Conservation (phyloP, 495 filamentous ascomycete species). For the Aspergillus leporis region DNA sequence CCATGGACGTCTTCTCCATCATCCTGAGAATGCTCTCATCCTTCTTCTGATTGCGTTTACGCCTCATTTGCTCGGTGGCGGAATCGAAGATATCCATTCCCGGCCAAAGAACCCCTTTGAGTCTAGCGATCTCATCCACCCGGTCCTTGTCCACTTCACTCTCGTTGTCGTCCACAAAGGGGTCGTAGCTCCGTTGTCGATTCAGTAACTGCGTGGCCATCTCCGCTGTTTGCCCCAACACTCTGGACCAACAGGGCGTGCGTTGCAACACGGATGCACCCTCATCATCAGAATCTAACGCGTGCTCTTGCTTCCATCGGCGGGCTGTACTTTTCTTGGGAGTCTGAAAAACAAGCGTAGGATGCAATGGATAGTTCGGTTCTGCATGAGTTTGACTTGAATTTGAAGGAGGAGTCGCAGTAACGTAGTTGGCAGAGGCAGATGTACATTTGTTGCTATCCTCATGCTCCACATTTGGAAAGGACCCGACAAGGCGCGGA, state of each 20-base stretch:
- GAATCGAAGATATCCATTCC: constrained; percentile 91
- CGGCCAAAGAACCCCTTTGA: constrained; percentile 79
- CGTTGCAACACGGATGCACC: constrained; percentile 15
- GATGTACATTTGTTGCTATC: constrained; percentile 4
- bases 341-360: neutral
- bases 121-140: constrained; percentile 42
- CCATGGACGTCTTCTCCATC: constrained; percentile 67
- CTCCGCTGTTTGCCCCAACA: constrained; percentile 1
- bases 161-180: constrained; percentile 21
- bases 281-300: constrained; percentile 14
- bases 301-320: constrained; percentile 20
- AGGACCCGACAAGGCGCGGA: constrained; percentile 34
- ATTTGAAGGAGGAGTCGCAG: constrained; percentile 7
- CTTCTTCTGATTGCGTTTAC: constrained; percentile 86
- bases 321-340: neutral
- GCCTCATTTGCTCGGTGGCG: constrained; percentile 72
- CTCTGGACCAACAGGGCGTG: constrained; percentile 23
- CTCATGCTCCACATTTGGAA: constrained; percentile 5
- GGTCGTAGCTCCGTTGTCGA: constrained; percentile 18
- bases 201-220: neutral
- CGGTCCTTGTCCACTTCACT: constrained; percentile 30
- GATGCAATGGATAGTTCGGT: neutral
- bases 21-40: constrained; percentile 65
- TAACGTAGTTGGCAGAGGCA: neutral
- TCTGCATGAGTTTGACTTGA: neutral